Evolutionary conservation across 768 basidiomycete species (phyloP).

Genomic region (Suillus ampliporus): DNA sequence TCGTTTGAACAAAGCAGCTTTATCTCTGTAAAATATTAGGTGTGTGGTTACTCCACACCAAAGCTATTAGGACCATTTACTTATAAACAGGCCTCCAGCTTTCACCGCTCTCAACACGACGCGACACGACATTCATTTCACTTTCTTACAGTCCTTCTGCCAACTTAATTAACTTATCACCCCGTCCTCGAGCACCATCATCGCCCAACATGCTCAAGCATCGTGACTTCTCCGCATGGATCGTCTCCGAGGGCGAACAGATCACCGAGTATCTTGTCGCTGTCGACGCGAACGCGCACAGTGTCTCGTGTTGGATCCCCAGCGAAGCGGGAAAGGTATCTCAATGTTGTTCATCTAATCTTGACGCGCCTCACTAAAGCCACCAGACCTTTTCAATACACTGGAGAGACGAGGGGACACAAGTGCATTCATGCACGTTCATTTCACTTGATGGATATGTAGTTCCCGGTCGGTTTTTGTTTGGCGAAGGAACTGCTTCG

Average conservation of each 20-base stretch:
- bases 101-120: neutral
- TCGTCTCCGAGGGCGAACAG: constrained; percentile 53
- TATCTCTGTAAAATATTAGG: constrained; percentile 13
- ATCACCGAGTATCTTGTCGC: constrained; percentile 63
- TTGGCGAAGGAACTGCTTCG: constrained; percentile 58
- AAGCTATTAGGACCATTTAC: constrained; percentile 1
- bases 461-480: constrained; percentile 67
- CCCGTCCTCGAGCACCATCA: constrained; percentile 1
- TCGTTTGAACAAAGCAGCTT: constrained; percentile 16
- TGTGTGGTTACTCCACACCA: constrained; percentile 10
- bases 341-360: constrained; percentile 8
- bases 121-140: constrained; percentile 13
- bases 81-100: constrained; percentile 4
- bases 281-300: constrained; percentile 47
- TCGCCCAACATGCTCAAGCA: constrained; percentile 51
- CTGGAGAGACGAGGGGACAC: constrained; percentile 67
- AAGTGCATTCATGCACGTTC: constrained; percentile 59
- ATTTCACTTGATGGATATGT: constrained; percentile 68
- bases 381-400: constrained; percentile 61
- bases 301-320: constrained; percentile 72
- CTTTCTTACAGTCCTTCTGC: constrained; percentile 13
- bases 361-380: constrained; percentile 13
- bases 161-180: constrained; percentile 16
- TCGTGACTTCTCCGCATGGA: constrained; percentile 74
- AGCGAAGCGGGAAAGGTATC: constrained; percentile 61